phyloP scores from a whole-genome alignment of 192 early-diverging fungal species.

The Coemansia sp. region DNA sequence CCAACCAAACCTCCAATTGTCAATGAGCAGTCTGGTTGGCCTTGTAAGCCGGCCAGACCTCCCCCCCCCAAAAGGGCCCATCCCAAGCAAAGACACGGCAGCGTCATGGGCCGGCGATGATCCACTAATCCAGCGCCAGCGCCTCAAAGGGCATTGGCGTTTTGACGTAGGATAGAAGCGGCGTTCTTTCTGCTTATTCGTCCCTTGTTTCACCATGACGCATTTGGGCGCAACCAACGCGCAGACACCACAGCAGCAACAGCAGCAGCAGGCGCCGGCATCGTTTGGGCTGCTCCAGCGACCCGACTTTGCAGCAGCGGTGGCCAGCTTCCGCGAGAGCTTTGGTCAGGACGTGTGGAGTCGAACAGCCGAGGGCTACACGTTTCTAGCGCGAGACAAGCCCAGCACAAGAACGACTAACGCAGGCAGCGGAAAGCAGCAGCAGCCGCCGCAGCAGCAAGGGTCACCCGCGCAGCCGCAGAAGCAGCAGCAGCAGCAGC shows the following conservation, averaged over 20 bases:
- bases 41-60: too few species aligned
- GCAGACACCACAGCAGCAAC: conserved; percentile 5
- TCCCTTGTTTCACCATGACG: background rate
- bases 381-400: conserved; percentile 33
- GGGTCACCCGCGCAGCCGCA: background rate
- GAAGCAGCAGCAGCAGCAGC: background rate
- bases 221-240: too few species aligned
- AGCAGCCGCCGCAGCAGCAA: background rate
- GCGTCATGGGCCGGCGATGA: too few species aligned
- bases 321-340: conserved; percentile 35
- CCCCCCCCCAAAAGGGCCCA: too few species aligned
- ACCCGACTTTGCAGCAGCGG: conserved; percentile 26
- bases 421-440: background rate
- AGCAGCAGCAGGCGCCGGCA: conserved; percentile 3
- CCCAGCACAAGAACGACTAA: background rate
- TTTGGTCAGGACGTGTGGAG: conserved; percentile 30
- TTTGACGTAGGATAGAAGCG: background rate
- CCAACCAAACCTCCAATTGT: too few species aligned
- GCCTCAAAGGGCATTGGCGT: too few species aligned
- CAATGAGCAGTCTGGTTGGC: too few species aligned
- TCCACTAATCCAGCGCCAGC: too few species aligned
- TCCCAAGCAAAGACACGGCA: too few species aligned
- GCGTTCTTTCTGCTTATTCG: background rate
- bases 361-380: conserved; percentile 34
- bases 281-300: conserved; percentile 16